phyloP scores from a whole-genome alignment of 1,284 basidiomycete species.

The Cutaneotrichosporon daszewskae region DNA sequence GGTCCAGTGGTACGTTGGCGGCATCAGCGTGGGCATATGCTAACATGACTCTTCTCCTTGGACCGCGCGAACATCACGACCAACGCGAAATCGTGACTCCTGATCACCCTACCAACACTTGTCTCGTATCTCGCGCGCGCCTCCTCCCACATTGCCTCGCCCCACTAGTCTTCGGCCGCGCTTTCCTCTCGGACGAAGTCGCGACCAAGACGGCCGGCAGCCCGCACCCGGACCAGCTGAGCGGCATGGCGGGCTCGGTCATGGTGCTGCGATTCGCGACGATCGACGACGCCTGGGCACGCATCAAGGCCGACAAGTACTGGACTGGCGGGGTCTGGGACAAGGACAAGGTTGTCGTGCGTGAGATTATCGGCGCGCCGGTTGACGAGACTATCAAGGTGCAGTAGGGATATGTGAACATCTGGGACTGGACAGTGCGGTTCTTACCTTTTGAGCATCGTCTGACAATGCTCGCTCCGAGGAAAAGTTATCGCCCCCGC shows the following conservation, averaged over 20 bases:
- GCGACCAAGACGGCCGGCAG: slow-evolving; percentile 9
- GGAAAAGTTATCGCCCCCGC: no score
- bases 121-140: no score
- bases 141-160: no score
- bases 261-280: slow-evolving; percentile 33
- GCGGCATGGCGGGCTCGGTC: slow-evolving; percentile 36
- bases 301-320: slow-evolving; percentile 41
- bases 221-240: slow-evolving; percentile 12
- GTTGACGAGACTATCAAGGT: slow-evolving; percentile 20
- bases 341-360: slow-evolving; percentile 27
- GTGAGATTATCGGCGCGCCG: slow-evolving; percentile 29
- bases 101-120: no score
- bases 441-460: no score
- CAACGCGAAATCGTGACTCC: no score
- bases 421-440: no score
- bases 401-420: slow-evolving; percentile 13
- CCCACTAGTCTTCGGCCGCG: slow-evolving; percentile 25
- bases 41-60: not conserved
- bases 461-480: no score
- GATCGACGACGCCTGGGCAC: slow-evolving; percentile 32
- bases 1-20: slow-evolving; percentile 9
- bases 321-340: slow-evolving; percentile 45
- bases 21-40: not conserved
- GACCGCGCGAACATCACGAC: no score
- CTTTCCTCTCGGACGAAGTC: slow-evolving; percentile 14